These are phyloP conservation scores for Boletus insuetus DNA, from an alignment of 768 basidiomycete genomes.

Conservation along the genomic window DNA sequence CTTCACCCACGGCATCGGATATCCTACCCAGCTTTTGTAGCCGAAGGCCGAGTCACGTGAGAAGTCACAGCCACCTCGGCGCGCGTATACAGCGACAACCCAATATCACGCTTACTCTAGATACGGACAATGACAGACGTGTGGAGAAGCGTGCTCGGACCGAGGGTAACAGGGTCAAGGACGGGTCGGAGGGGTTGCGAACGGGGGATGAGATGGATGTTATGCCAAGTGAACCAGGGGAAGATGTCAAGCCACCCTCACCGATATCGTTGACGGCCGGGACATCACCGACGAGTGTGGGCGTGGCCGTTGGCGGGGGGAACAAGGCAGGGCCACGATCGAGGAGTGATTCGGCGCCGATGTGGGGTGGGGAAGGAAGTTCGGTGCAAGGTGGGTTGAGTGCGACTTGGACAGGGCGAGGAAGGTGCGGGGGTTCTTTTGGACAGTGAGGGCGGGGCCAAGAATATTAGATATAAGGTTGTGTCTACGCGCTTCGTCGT, in stretches of 20 bases:
- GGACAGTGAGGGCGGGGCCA: conserved; percentile 20
- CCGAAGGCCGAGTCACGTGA: conserved; percentile 14
- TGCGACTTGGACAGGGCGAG: conserved; percentile 28
- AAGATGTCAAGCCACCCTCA: conserved; percentile 19
- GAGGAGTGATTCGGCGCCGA: conserved; percentile 26
- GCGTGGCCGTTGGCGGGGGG: conserved; percentile 8
- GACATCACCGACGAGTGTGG: conserved; percentile 9
- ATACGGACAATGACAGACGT: conserved; percentile 21
- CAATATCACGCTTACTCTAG: conserved; percentile 30
- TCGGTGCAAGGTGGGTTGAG: conserved; percentile 22
- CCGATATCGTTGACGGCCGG: conserved; percentile 21
- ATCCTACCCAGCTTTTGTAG: conserved; percentile 9
- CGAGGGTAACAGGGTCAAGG: conserved; percentile 8
- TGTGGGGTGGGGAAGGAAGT: conserved; percentile 19
- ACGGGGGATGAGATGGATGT: conserved; percentile 27
- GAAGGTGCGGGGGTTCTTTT: conserved; percentile 26
- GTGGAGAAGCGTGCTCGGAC: conserved; percentile 27
- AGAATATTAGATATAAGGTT: background rate
- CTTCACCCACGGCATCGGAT: conserved; percentile 29
- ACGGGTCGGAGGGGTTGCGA: conserved; percentile 8
- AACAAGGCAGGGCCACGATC: conserved; percentile 22
- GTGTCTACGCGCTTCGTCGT: conserved; percentile 15
- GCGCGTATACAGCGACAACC: conserved; percentile 24
- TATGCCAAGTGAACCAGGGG: conserved; percentile 4
- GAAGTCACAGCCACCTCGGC: conserved; percentile 28